Evolutionary conservation across 1,139 yeast genomes (phyloP).

Genomic region (Blastobotrys proliferans): DNA sequence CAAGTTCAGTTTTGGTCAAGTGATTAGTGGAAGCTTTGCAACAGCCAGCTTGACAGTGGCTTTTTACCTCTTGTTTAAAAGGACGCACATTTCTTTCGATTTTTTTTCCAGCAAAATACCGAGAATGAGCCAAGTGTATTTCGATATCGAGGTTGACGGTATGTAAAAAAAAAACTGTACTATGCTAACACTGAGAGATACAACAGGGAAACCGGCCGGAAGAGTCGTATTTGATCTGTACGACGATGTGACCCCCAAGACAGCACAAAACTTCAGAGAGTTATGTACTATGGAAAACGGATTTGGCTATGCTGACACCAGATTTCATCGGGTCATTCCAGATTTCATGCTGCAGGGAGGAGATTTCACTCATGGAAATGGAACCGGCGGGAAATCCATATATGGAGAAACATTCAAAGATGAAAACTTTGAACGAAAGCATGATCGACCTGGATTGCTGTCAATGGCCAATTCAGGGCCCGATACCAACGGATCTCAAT

Average conservation of each 20-base stretch:
- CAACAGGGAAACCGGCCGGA: constrained; percentile 55
- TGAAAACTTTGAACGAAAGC: constrained; percentile 85
- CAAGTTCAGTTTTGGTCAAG: too few relatives aligned
- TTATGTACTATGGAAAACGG: constrained; percentile 97
- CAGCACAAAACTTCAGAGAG: constrained; percentile 97
- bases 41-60: too few relatives aligned
- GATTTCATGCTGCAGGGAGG: constrained; percentile 99
- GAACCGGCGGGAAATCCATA: constrained; percentile 98
- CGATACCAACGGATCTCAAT: constrained; percentile 98
- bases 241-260: constrained; percentile 91
- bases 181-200: constrained; percentile 56
- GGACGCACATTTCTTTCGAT: too few relatives aligned
- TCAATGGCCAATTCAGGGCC: constrained; percentile 99
- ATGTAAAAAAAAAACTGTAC: constrained; percentile 24
- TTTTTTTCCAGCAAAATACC: too few relatives aligned
- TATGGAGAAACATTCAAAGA: constrained; percentile 94
- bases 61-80: too few relatives aligned
- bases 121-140: constrained; percentile 52
- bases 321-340: constrained; percentile 98
- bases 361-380: constrained; percentile 70
- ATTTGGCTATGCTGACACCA: constrained; percentile 83
- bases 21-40: too few relatives aligned
- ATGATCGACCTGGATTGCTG: constrained; percentile 88
- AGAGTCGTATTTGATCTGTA: constrained; percentile 78
- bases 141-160: constrained; percentile 71